Percentiles rank a stretch among this genome's conserved stretches.
phyloP scores from a whole-genome alignment of 305 asterid species.

The Solanum aculeatissimum region DNA sequence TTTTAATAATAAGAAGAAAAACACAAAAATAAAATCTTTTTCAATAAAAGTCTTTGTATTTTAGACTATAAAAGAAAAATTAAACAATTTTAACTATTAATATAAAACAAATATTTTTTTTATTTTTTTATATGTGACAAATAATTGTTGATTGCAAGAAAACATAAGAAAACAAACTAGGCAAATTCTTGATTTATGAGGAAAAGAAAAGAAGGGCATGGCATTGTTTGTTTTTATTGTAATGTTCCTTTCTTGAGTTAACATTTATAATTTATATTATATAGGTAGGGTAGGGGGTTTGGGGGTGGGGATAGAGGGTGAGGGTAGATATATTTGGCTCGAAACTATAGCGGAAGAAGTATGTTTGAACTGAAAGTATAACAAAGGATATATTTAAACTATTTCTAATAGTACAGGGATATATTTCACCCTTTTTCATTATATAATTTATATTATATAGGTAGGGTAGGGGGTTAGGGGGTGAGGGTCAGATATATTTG shows the following conservation, averaged over 20 bases:
- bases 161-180: slow-evolving; percentile 1
- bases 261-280: too few relatives aligned
- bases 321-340: too few relatives aligned
- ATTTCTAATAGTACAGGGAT: too few relatives aligned
- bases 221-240: slow-evolving; percentile 27
- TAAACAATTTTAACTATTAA: background rate
- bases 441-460: too few relatives aligned
- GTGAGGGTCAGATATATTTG: too few relatives aligned
- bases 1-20: background rate
- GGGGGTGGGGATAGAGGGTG: background rate
- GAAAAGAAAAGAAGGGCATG: slow-evolving; percentile 30
- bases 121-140: background rate
- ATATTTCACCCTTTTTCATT: too few relatives aligned
- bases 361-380: too few relatives aligned
- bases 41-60: background rate
- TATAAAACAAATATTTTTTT: background rate
- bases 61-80: background rate
- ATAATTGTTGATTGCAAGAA: background rate
- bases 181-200: slow-evolving; percentile 26
- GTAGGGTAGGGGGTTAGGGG: too few relatives aligned
- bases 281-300: background rate
- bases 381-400: too few relatives aligned
- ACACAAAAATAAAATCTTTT: background rate
- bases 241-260: background rate
- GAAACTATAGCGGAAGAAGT: too few relatives aligned